Base-by-base conservation (phyloP, 106 monocot genomes). In the Posidonia australis region DNA sequence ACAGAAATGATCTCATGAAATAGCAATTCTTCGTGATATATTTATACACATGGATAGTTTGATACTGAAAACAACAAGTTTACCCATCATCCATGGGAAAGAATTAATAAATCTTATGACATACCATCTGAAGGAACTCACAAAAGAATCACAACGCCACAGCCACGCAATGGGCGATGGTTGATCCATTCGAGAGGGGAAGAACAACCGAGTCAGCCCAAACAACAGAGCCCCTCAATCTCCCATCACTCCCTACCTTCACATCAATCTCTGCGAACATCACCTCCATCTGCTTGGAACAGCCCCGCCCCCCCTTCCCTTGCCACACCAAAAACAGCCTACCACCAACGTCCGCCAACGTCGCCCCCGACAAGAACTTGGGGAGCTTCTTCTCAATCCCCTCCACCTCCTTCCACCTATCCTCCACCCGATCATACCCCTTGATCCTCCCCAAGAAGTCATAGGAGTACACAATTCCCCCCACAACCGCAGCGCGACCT, bases 271-370 rank as follows among this genome's bases (percentile, higher is more conserved):
- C 86, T 0, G 89, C 85, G 56, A 74, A 83, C 46, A 60, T 68
- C 10, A 90, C 62, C 77, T 74, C 68, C 83, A 74, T 56, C 60
- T 68, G 47, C 41, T 62, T 69, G 21, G 46, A 21, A 14, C 26
- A 1, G 5, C 72, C 20, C 21, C 31, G 52, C 51, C 61, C 46
- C 30, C 45, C 27, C 45, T 61, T 77, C 66, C 77, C 72, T 41
- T 92, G 82, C 89, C 89, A 93, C 24, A 89, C 60, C 67, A 89
- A 52, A 49, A 77, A 86, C 41, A 93, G 73, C 72, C 79, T 3
- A 3, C 79, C 83, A 5, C 83, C 85, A 0, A 83, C 61, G 42
- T 79, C 65, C 2, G 81, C 70, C 42, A 93, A 47, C 18, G 79
- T 79, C 0, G 85, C 88, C 11, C 89, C 93, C 13, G 71, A 67